Base-by-base conservation (phyloP, 306 rosid species). In the Castanopsis chinensis region DNA sequence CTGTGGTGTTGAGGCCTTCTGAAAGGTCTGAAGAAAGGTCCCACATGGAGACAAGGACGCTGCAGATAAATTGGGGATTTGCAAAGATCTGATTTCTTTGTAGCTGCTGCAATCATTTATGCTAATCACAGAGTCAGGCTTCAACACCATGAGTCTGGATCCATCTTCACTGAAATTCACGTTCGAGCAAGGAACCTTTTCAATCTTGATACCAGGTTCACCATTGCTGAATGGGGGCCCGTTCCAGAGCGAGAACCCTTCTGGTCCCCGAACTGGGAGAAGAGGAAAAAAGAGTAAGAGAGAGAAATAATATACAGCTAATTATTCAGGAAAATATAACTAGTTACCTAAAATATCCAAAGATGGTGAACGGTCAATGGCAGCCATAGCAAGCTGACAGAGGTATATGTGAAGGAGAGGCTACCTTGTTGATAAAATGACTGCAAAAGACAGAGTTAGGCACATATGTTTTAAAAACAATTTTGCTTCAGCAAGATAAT, bases 151-250 rank as follows among this genome's bases (percentile, higher is more conserved):
- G 33, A 94, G 88, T 77, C 37, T 83, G 8, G 95, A 91, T 51
- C 98, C 98, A 83, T 91, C 82, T 63, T 91, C 97, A 30, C 94
- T 85, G 87, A 88, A 94, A 72, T 88, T 92, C 0, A 95, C 83
- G 54, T 33, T 92, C 6, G 63, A 7, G 78, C 97, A 92, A 69
- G 86, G 55, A 67, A 86, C 82, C 35, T 90, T 91, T 18, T 90
- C 95, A 69, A 90, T 93, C 87, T 89, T 91, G 78, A 81, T 58
- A 65, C 60, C 84, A 13, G 97, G 95, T 74, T 90, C 84, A 49
- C 86, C 91, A 78, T 84, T 76, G 76, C 55, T 53, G 53, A 91
- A 92, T 8, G 97, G 97, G 0, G 95, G 97, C 2, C 99, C 99
- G 2, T 86, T 90, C 99, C 97, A 94, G 85, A 92, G 76, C 4